Evolutionary conservation across 495 filamentous ascomycete genomes (phyloP), one percentile per base, ranked within the genome.

Genomic region (Daldinia grandis): DNA sequence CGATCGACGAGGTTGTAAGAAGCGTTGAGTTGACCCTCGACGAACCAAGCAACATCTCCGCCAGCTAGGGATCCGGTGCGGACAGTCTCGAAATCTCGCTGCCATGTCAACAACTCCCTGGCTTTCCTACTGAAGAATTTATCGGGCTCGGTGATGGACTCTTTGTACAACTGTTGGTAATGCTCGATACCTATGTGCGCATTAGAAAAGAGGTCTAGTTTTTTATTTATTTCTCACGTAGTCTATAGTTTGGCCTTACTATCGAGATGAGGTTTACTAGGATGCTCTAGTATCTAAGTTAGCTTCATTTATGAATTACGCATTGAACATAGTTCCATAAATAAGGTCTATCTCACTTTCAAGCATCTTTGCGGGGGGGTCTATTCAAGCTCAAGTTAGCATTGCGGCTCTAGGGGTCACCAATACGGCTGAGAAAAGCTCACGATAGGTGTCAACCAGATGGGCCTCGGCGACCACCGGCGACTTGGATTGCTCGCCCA

Each of bases 1-100:
- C 95, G 92, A 75, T 99, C 95, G 60, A 99, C 91, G 77, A 93
- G 96, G 84, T 99, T 99, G 87, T 92, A 99, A 25, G 92, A 94
- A 50, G 95, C 96, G 74, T 98, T 98, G 73, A 99, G 85, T 64
- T 90, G 87, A 63, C 95, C 95, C 81, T 97, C 95, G 55, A 93
- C 80, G 79, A 99, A 99, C 96, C 96, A 99, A 61, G 93, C 90
- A 73, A 85, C 90, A 83, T 99, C 94, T 68, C 95, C 95, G 69
- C 91, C 85, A 63, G 78, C 81, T 57, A 99, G 87, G 14, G 88
- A 89, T 54, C 95, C 95, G 71, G 82, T 85, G 76, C 88, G 89
- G 17, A 97, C 95, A 15, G 95, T 99, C 77, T 97, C 84, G 80
- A 98, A 99, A 78, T 97, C 94, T 62, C 85, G 86, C 72, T 93